A percentile compares a stretch with the other conserved stretches of the same genome.
Evolutionary conservation across 2,329 filamentous ascomycete species (phyloP).

Genomic region (Cercospora sojina): DNA sequence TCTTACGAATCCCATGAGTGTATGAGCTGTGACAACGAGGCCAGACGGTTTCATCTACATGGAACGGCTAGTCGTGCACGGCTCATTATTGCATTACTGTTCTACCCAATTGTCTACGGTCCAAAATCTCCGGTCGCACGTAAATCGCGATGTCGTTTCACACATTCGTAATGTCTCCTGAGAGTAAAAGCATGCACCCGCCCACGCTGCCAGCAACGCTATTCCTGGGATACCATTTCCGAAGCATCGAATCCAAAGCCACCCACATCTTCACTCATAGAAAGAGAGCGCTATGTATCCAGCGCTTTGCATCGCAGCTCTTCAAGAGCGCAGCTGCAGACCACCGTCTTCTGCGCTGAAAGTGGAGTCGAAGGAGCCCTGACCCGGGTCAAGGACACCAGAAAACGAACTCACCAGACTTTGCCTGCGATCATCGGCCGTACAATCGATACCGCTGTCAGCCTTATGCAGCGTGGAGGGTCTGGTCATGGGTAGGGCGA

Average conservation of each 20-base stretch:
- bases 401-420: not conserved
- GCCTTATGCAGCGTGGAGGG: not conserved
- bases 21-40: not conserved
- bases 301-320: not conserved
- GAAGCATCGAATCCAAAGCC: not conserved
- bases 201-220: not conserved
- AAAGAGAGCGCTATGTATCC: not conserved
- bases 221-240: not conserved
- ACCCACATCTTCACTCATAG: not conserved
- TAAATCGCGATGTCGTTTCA: not conserved
- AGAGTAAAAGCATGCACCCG: not conserved
- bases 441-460: constrained; percentile 5
- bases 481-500: not conserved
- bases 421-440: not conserved
- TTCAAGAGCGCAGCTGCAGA: not conserved
- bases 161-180: not conserved
- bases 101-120: not conserved
- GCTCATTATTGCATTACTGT: not conserved
- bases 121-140: not conserved
- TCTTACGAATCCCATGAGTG: not conserved
- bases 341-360: not conserved
- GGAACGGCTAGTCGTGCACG: not conserved
- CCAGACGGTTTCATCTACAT: not conserved
- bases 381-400: not conserved
- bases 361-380: not conserved